These are phyloP conservation scores for Pyricularia grisea DNA, from an alignment of 2,329 filamentous ascomycete genomes.

Conservation along the genomic window DNA sequence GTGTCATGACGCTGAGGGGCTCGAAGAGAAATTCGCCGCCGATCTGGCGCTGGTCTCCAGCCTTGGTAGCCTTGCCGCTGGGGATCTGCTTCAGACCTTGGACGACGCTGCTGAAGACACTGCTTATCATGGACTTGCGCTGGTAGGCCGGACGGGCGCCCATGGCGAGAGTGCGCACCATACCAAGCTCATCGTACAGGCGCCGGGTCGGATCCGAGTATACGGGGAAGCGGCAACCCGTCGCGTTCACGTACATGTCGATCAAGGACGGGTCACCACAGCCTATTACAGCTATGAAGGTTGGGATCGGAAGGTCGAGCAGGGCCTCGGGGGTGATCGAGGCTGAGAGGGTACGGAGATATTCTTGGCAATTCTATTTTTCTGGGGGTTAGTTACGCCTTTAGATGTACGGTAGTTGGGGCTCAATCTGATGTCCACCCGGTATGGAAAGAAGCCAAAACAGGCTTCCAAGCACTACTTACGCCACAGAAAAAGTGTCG, in stretches of 20 bases:
- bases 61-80: constrained; percentile 48
- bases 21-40: constrained; percentile 77
- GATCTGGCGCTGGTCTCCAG: constrained; percentile 58
- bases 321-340: constrained; percentile 44
- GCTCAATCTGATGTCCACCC: too few relatives aligned
- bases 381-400: not conserved
- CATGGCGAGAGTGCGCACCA: constrained; percentile 54
- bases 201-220: constrained; percentile 64
- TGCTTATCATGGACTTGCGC: constrained; percentile 40
- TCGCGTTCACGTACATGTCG: constrained; percentile 52
- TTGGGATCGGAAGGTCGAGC: constrained; percentile 41
- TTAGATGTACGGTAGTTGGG: not conserved
- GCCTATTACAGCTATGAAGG: constrained; percentile 60
- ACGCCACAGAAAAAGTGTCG: constrained; percentile 76
- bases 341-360: constrained; percentile 52
- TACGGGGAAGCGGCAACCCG: constrained; percentile 61
- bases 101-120: constrained; percentile 39
- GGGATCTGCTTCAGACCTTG: constrained; percentile 52
- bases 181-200: constrained; percentile 58
- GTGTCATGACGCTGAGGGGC: constrained; percentile 34
- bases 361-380: constrained; percentile 64
- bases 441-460: not conserved
- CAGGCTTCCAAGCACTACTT: constrained; percentile 10
- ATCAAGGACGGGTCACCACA: constrained; percentile 64
- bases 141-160: constrained; percentile 57